phyloP scores from a whole-genome alignment of 805 yeast genomes.

The Nakazawaea ishiwadae region DNA sequence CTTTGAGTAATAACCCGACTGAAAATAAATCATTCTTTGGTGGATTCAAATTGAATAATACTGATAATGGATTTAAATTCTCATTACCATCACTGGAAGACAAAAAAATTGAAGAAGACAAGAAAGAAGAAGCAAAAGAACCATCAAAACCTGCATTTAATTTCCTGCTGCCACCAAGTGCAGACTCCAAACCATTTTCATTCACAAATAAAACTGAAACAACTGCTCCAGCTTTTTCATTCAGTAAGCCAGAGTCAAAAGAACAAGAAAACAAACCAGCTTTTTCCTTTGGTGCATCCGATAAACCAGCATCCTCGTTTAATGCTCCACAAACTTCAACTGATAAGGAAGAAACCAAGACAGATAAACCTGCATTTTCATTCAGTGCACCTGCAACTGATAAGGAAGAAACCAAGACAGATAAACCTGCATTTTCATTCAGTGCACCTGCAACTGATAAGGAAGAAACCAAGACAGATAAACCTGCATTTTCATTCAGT shows the following conservation, averaged over 20 bases:
- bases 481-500: too few species aligned
- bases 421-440: conserved; percentile 24
- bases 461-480: conserved; percentile 10
- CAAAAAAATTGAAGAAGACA: neutral
- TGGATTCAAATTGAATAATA: conserved; percentile 23
- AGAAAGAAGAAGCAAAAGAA: too few species aligned
- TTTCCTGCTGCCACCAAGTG: too few species aligned
- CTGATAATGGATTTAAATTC: neutral
- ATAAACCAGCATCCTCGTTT: conserved; percentile 15
- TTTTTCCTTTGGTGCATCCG: conserved; percentile 16
- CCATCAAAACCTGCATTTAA: conserved; percentile 1
- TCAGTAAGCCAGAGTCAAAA: conserved; percentile 15
- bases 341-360: neutral
- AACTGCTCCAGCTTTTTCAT: conserved; percentile 2
- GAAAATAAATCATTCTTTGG: conserved; percentile 18
- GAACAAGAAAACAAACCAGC: conserved; percentile 6
- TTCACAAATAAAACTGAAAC: too few species aligned
- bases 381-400: neutral
- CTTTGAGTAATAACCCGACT: conserved; percentile 34
- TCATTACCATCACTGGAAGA: conserved; percentile 15
- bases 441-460: conserved; percentile 15
- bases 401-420: conserved; percentile 1
- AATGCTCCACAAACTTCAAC: neutral
- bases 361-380: neutral
- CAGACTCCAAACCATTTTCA: too few species aligned